Evolutionary conservation across 176 grass and related monocot genomes (phyloP), one percentile per base, ranked within the genome.

Genomic region (Oryza rufipogon): DNA sequence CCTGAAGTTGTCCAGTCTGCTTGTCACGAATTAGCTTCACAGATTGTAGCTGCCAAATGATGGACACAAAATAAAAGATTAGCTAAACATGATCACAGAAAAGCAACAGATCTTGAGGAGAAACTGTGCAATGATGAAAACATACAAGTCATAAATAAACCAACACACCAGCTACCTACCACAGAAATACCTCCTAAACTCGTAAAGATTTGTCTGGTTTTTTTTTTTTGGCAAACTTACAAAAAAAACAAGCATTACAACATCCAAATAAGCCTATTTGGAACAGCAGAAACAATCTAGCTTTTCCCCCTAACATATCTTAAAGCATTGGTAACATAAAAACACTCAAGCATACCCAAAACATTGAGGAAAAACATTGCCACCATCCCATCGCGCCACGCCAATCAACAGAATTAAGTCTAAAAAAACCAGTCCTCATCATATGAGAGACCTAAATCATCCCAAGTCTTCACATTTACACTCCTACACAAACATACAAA

Each of bases 1-100:
- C 91, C 73, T 97, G 91, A 68, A 93, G 88, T 75, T 97, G 94
- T 25, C 82, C 85, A 65, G 84, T 88, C 79, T 89, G 80, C 82
- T 97, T 93, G 71, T 97, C 91, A 42, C 91, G 91, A 66, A 97
- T 97, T 13, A 97, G 74, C 74, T 97, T 97, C 9, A 97, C 91
- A 66, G 84, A 80, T 89, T 85, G 87, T 49, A 97, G 79, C 91
- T 93, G 81, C 16, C 81, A 56, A 78, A 82, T 39, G 34, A 82
- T 39, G 28, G 66, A 0, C 25, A 41, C 28, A 48, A 86, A 14
- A 67, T 1, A 74, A 73, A 70, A 58, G 13, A 63, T 70, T 26
- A 85, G 4, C 2, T 34, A 20, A n/a, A 16, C n/a, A 54, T 3
- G 6, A 68, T 13, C 2, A 25, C 20, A 84, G 11, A 28, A 26